phyloP scores from a whole-genome alignment of 306 rosid genomes.

The Cyclanthera cordifolia region DNA sequence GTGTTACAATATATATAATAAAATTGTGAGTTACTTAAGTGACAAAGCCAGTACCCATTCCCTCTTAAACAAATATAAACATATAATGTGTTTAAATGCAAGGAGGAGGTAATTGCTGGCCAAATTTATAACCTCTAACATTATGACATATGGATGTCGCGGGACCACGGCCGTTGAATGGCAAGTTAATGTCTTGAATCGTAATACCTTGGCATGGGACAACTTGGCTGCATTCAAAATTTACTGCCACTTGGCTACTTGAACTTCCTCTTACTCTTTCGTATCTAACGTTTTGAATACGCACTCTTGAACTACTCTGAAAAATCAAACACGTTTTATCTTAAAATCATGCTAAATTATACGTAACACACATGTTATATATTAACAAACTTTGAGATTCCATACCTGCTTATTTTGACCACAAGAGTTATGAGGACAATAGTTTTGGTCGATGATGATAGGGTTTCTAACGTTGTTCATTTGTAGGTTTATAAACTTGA shows the following conservation, averaged over 20 bases:
- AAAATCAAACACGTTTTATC: background rate
- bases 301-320: slow-evolving; percentile 17
- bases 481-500: slow-evolving; percentile 11
- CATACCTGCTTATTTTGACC: background rate
- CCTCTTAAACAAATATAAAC: no score
- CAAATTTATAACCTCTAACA: slow-evolving; percentile 12
- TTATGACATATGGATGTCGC: slow-evolving; percentile 6
- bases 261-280: slow-evolving; percentile 21
- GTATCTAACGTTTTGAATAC: slow-evolving; percentile 17
- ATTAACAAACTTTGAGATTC: background rate
- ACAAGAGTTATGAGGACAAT: slow-evolving; percentile 17
- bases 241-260: slow-evolving; percentile 9
- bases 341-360: background rate
- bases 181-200: slow-evolving; percentile 5
- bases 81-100: slow-evolving; percentile 7
- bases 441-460: slow-evolving; percentile 30
- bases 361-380: no score
- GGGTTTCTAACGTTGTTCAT: slow-evolving; percentile 7
- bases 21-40: no score
- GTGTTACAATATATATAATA: no score
- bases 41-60: no score
- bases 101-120: slow-evolving; percentile 13
- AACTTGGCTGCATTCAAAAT: slow-evolving; percentile 15
- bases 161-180: background rate
- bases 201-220: slow-evolving; percentile 16